Evolutionary conservation across 164 flowering plant genomes (phyloP), one percentile per base, ranked within the genome.

Genomic region (Vitis amurensis): DNA sequence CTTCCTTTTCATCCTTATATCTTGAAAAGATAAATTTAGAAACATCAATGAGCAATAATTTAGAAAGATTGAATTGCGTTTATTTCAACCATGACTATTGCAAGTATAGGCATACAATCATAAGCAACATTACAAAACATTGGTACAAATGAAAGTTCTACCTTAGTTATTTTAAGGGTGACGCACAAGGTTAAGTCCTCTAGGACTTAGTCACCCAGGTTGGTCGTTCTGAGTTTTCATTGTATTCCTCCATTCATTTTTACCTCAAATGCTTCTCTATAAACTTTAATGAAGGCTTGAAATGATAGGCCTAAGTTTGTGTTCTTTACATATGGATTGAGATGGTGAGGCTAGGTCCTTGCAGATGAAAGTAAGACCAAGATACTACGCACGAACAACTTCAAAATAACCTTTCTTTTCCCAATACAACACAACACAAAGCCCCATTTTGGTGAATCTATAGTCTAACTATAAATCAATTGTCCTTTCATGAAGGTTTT

Each of bases 161-260:
- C 2, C 44, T 31, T 31, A 31, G 44, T 57, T 3, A 23, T 11
- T 11, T 63, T 63, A 15, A 19, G 49, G 55, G 31, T 73, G 76
- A 30, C 58, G 76, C 1, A 58, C 64, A 14, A 72, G 64, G 59
- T 73, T 68, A 55, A 71, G 76, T 10, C 76, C 71, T 53, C 76
- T 71, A 10, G 76, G 76, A 49, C 74, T 72, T 13, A 50, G 1
- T 58, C 69, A 49, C 1, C 8, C 11, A 13, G 74, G 64, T 31
- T 55, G 14, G 15, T 16, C 11, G 50, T 49, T 0, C 48, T 11
- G 27, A 2, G 13, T 61, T 29, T 53, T 13, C n/a, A 13, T 53
- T 5, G 56, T 7, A 53, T 14, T 53, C 1, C 14, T 53, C 5
- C 15, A 4, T 13, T n/a, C 56, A 53, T 53, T 53, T 53, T n/a